Base-by-base conservation (phyloP, 2,329 filamentous ascomycete species). In the Clarireedia homoeocarpa region DNA sequence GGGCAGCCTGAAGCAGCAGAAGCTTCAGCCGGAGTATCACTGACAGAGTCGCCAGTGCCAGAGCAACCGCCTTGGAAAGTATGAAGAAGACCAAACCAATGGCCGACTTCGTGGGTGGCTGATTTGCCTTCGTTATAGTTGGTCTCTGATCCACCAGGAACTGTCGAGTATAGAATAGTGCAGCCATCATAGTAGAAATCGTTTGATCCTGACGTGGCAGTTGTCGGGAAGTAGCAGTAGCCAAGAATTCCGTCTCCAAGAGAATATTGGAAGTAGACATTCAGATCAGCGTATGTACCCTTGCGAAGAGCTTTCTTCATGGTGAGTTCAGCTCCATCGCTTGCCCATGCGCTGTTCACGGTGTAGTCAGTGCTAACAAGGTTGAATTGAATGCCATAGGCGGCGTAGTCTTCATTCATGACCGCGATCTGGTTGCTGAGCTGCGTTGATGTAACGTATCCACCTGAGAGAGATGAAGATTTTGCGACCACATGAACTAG, bases 71-170 rank as follows among this genome's bases (percentile, higher is more conserved):
- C 74, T 58, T 76, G 64, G 65, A 78, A 78, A 47, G 75, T 76
- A 66, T 78, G 75, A 62, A 69, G 71, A 24, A 78, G 71, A 51
- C 75, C 75, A 52, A 77, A 65, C 75, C 75, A 78, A 68, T 78
- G 75, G 15, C 75, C 75, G 45, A 74, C 66, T 66, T 78, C 75
- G 67, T 77, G 75, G 38, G 70, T 70, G 15, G 63, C 66, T 44
- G 71, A 73, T 57, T 69, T 62, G 53, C 74, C 74, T 7, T 69
- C 65, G 61, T 75, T 71, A 64, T 69, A 65, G 61, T 61, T 63
- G 12, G 64, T 59, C 6, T 63, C 62, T 40, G 62, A 59, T 47
- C 74, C 72, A 6, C 71, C 73, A 5, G 73, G 73, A 17, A 75
- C 67, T 17, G 69, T 69, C 52, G 63, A 62, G 40, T 66, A 66